These are phyloP conservation scores for Cyclotella atomus DNA, from an alignment of 108 stramenopile genomes.

Conservation along the genomic window DNA sequence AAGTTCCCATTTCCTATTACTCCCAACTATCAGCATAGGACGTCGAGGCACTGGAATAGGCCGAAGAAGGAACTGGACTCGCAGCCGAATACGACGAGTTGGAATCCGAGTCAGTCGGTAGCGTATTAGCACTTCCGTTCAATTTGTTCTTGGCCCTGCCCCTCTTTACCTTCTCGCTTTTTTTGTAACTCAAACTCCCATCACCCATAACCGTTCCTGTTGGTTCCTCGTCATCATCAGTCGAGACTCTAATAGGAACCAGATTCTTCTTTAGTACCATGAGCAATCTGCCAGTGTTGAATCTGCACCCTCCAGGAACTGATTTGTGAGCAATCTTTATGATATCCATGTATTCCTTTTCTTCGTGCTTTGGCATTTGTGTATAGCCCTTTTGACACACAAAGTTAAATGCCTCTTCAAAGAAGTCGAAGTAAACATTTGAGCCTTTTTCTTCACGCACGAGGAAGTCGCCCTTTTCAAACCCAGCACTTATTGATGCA, in stretches of 20 bases:
- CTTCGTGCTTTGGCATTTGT: slow-evolving; percentile 74
- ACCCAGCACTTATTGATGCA: slow-evolving; percentile 81
- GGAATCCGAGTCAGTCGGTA: slow-evolving; percentile 27
- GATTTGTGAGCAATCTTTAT: slow-evolving; percentile 78
- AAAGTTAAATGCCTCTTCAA: slow-evolving; percentile 87
- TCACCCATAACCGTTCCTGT: neutral
- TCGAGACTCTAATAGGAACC: slow-evolving; percentile 9
- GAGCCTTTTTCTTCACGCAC: slow-evolving; percentile 84
- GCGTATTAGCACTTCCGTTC: slow-evolving; percentile 3
- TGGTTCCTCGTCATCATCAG: slow-evolving; percentile 9
- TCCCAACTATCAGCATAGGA: slow-evolving; percentile 39
- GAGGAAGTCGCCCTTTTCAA: slow-evolving; percentile 86
- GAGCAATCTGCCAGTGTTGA: slow-evolving; percentile 79
- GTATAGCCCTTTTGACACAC: slow-evolving; percentile 82
- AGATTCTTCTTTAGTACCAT: slow-evolving; percentile 68
- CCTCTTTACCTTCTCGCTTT: neutral
- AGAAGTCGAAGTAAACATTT: slow-evolving; percentile 84
- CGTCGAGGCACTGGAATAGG: slow-evolving; percentile 25
- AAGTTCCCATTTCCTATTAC: too few relatives aligned
- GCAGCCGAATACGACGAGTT: slow-evolving; percentile 14
- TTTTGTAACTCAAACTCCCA: neutral
- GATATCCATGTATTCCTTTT: slow-evolving; percentile 79
- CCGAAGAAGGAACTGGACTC: slow-evolving; percentile 8
- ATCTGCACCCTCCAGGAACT: slow-evolving; percentile 80
- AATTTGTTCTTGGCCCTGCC: neutral